These are phyloP conservation scores for Pholiota microspora DNA, from an alignment of 768 basidiomycete genomes.

Conservation along the genomic window DNA sequence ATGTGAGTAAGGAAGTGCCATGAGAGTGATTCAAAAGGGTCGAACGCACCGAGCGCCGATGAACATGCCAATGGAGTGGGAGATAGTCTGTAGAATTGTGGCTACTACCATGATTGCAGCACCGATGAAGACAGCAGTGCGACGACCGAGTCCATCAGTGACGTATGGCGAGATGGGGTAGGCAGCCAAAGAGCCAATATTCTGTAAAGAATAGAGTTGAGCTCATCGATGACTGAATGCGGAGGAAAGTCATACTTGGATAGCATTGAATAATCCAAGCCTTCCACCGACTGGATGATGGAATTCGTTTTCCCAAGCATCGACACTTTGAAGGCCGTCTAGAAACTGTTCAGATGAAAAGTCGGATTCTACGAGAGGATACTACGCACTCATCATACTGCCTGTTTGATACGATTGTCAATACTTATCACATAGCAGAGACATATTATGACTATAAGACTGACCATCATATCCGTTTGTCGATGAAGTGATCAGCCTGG, in stretches of 20 bases:
- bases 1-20: neutral
- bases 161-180: constrained; percentile 64
- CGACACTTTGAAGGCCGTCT: constrained; percentile 57
- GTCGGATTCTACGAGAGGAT: neutral
- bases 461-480: constrained; percentile 56
- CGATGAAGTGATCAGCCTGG: constrained; percentile 57
- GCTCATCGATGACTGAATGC: neutral
- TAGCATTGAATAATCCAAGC: constrained; percentile 60
- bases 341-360: neutral
- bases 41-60: constrained; percentile 61
- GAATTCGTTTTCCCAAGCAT: constrained; percentile 56
- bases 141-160: constrained; percentile 62
- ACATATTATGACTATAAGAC: no score
- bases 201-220: constrained; percentile 30
- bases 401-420: constrained; percentile 23
- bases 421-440: neutral
- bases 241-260: constrained; percentile 39
- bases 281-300: constrained; percentile 44
- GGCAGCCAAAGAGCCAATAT: constrained; percentile 57
- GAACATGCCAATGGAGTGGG: constrained; percentile 62
- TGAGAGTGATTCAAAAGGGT: neutral
- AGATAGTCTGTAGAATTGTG: constrained; percentile 56
- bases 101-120: constrained; percentile 58
- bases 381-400: constrained; percentile 52
- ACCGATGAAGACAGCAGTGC: constrained; percentile 55